Percentiles rank a stretch among this genome's conserved stretches.
Conservation (phyloP, 2,329 filamentous ascomycete genomes). For the Calonectria montana region DNA sequence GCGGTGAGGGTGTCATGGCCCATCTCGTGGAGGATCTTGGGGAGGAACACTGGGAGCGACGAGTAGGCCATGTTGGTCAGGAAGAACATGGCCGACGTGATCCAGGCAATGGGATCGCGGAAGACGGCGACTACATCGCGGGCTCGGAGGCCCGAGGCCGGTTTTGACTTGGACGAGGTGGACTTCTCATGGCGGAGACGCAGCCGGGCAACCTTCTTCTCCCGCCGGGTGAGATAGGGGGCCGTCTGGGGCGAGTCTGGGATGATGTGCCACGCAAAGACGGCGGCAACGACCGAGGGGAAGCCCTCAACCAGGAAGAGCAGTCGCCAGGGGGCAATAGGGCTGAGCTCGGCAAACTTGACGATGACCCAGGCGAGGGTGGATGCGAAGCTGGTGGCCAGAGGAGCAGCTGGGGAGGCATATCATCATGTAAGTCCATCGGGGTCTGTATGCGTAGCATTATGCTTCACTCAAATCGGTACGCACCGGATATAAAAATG, state of each 20-base stretch:
- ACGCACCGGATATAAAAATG: slow-evolving; percentile 80
- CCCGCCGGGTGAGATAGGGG: slow-evolving; percentile 69
- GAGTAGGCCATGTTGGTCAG: slow-evolving; percentile 89
- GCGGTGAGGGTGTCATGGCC: slow-evolving; percentile 75
- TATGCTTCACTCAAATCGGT: background rate
- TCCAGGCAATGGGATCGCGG: slow-evolving; percentile 61
- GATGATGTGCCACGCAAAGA: slow-evolving; percentile 79
- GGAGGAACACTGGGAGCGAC: slow-evolving; percentile 88
- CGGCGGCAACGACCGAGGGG: slow-evolving; percentile 80
- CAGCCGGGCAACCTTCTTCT: slow-evolving; percentile 76
- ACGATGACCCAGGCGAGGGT: slow-evolving; percentile 84
- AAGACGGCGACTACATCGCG: slow-evolving; percentile 65
- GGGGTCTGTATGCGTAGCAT: slow-evolving; percentile 14
- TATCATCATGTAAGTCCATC: slow-evolving; percentile 43
- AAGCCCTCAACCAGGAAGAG: slow-evolving; percentile 89
- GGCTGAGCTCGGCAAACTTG: slow-evolving; percentile 70
- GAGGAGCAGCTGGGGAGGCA: slow-evolving; percentile 74
- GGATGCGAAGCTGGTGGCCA: slow-evolving; percentile 84
- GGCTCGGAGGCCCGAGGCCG: slow-evolving; percentile 58
- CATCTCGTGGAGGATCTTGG: slow-evolving; percentile 82
- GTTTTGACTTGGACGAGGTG: slow-evolving; percentile 29
- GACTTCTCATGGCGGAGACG: slow-evolving; percentile 69
- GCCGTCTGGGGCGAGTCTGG: slow-evolving; percentile 81
- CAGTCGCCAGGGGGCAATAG: slow-evolving; percentile 86
- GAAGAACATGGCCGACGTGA: slow-evolving; percentile 87